phyloP scores from a whole-genome alignment of 257 asterid genomes.

The Fraxinus anomala region DNA sequence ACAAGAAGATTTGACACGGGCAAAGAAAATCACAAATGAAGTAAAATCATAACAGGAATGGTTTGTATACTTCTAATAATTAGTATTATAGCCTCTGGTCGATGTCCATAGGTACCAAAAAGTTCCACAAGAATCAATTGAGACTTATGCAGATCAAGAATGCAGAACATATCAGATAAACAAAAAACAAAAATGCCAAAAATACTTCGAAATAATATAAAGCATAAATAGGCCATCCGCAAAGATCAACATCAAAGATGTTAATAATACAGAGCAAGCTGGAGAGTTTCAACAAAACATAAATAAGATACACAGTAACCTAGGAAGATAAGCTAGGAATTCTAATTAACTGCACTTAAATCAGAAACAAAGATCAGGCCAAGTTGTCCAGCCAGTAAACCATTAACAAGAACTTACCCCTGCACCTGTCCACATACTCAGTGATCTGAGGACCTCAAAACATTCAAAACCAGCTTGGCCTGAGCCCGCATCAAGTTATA shows the following conservation, averaged over 20 bases:
- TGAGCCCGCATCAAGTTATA: conserved; percentile 39
- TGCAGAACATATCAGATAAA: neutral
- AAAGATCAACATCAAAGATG: conserved; percentile 1
- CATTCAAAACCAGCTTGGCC: conserved; percentile 37
- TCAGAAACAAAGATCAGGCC: conserved; percentile 5
- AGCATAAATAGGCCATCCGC: neutral
- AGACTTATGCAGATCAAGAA: neutral
- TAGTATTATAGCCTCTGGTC: neutral
- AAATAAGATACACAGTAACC: neutral
- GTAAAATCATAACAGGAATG: neutral
- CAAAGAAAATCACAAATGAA: neutral
- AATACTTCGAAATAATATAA: conserved; percentile 7
- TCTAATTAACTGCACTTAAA: conserved; percentile 5
- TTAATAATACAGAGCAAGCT: conserved; percentile 19
- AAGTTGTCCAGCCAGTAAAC: neutral
- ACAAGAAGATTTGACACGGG: neutral
- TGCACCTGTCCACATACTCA: conserved; percentile 18
- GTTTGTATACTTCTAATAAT: neutral
- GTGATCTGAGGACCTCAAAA: conserved; percentile 19
- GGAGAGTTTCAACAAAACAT: neutral
- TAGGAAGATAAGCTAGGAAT: conserved; percentile 23
- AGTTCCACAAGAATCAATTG: neutral
- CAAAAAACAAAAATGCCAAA: neutral
- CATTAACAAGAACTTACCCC: conserved; percentile 5
- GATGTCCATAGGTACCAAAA: neutral